These are phyloP conservation scores for Penicillium ucsense DNA, from an alignment of 495 filamentous ascomycete species.

Conservation along the genomic window DNA sequence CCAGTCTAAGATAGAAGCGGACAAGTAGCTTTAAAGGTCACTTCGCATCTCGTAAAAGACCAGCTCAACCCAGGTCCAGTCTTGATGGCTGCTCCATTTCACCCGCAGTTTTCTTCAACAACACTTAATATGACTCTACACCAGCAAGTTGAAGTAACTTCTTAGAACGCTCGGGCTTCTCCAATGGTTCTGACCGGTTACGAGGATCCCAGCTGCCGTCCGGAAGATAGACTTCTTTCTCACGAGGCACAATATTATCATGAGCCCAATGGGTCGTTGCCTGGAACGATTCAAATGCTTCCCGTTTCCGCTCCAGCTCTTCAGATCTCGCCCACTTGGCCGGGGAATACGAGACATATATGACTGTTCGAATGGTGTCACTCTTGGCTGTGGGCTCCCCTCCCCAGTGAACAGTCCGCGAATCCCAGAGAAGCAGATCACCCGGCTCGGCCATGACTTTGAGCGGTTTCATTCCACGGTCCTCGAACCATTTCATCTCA, in stretches of 20 bases:
- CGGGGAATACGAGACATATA: slow-evolving; percentile 33
- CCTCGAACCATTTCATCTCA: slow-evolving; percentile 26
- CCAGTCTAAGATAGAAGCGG: too few relatives aligned
- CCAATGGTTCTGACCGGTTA: not conserved
- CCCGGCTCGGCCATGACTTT: slow-evolving; percentile 33
- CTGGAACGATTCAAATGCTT: slow-evolving; percentile 25
- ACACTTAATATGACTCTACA: not conserved
- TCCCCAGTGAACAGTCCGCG: slow-evolving; percentile 28
- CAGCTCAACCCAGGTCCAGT: too few relatives aligned
- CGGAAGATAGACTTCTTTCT: slow-evolving; percentile 1
- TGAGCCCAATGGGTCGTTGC: slow-evolving; percentile 38
- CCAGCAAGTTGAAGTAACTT: not conserved
- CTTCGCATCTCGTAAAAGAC: not conserved
- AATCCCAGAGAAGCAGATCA: slow-evolving; percentile 37
- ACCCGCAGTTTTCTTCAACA: too few relatives aligned
- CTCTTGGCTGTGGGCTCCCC: slow-evolving; percentile 14
- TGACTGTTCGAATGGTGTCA: slow-evolving; percentile 21
- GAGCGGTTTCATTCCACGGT: slow-evolving; percentile 16
- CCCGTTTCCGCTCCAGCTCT: slow-evolving; percentile 20
- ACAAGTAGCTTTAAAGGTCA: too few relatives aligned
- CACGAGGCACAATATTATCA: slow-evolving; percentile 18
- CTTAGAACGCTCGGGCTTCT: not conserved
- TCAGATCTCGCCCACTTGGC: slow-evolving; percentile 20
- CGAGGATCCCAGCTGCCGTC: not conserved
- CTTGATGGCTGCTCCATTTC: too few relatives aligned